phyloP scores from a whole-genome alignment of 495 filamentous ascomycete genomes.

The Baudoinia panamericana region DNA sequence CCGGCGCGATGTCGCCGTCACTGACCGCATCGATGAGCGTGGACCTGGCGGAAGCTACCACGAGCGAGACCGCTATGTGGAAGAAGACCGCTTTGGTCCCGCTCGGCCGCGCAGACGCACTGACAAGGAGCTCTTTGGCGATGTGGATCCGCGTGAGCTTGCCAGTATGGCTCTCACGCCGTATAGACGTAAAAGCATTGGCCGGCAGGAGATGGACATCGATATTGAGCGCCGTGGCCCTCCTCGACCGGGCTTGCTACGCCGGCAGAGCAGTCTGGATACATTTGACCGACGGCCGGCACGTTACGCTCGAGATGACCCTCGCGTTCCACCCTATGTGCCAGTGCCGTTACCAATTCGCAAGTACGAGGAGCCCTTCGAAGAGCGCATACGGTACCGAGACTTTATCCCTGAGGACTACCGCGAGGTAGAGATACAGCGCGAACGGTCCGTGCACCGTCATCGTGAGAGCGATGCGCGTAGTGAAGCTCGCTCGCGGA shows the following conservation, averaged over 20 bases:
- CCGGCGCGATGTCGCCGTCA: slow-evolving; percentile 25
- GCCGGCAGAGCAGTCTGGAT: slow-evolving; percentile 56
- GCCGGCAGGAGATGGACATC: slow-evolving; percentile 6
- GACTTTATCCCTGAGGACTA: slow-evolving; percentile 25
- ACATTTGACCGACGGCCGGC: slow-evolving; percentile 57
- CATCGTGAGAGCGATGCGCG: slow-evolving; percentile 7
- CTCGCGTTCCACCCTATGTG: slow-evolving; percentile 37
- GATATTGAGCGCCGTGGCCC: slow-evolving; percentile 23
- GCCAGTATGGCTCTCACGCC: slow-evolving; percentile 29
- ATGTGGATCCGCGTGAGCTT: slow-evolving; percentile 24
- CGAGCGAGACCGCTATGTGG: slow-evolving; percentile 38
- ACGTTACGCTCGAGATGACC: slow-evolving; percentile 37
- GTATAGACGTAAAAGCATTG: slow-evolving; percentile 19
- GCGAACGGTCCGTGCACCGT: slow-evolving; percentile 23
- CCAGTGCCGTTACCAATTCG: slow-evolving; percentile 41
- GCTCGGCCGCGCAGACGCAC: slow-evolving; percentile 15
- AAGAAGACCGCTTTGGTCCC: slow-evolving; percentile 43
- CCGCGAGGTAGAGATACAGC: slow-evolving; percentile 24
- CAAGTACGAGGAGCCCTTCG: slow-evolving; percentile 25
- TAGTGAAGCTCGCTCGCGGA: slow-evolving; percentile 1
- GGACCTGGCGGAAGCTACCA: slow-evolving; percentile 32
- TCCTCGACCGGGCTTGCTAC: slow-evolving; percentile 44
- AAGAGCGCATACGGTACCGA: slow-evolving; percentile 29
- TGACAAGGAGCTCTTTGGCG: slow-evolving; percentile 26
- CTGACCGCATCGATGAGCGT: slow-evolving; percentile 24